Percentiles rank a stretch among this genome's conserved stretches.
Evolutionary conservation across 129 eudicot species (phyloP).

Genomic region (Tanacetum coccineum): DNA sequence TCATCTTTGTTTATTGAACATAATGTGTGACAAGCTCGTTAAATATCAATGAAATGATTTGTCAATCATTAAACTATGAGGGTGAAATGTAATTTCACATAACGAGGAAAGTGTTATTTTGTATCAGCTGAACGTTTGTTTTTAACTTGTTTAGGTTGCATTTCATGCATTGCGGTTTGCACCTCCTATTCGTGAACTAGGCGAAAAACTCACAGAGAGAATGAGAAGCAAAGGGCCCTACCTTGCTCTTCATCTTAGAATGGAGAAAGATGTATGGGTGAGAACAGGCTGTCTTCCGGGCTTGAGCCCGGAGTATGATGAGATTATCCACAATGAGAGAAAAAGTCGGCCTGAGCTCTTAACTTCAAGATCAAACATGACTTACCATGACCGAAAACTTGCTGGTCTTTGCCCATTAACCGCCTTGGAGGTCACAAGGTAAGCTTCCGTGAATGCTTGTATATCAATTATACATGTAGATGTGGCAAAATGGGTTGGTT

Average conservation of each 20-base stretch:
- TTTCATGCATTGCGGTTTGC: constrained; percentile 87
- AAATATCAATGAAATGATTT: not conserved
- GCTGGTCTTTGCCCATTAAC: constrained; percentile 94
- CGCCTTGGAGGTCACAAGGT: constrained; percentile 82
- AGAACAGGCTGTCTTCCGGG: constrained; percentile 99
- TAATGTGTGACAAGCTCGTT: not conserved
- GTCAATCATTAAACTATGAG: not conserved
- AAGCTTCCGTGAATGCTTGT: constrained; percentile 9
- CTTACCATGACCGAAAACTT: constrained; percentile 82
- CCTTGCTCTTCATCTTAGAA: constrained; percentile 90
- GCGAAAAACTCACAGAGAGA: constrained; percentile 71
- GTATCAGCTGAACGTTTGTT: not conserved
- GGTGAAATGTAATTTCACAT: constrained; percentile 6
- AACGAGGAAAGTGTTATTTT: not conserved
- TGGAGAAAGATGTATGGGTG: constrained; percentile 99
- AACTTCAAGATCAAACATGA: constrained; percentile 90
- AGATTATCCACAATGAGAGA: constrained; percentile 66
- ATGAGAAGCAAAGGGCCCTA: constrained; percentile 89
- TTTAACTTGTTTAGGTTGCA: constrained; percentile 59
- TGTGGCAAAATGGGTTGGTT: not conserved
- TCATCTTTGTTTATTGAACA: not conserved
- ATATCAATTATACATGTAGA: not conserved
- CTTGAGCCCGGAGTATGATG: constrained; percentile 54
- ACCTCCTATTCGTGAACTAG: constrained; percentile 70
- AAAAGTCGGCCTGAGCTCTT: constrained; percentile 69